phyloP scores from a whole-genome alignment of 2,329 filamentous ascomycete genomes.

The Pseudocercospora musae region DNA sequence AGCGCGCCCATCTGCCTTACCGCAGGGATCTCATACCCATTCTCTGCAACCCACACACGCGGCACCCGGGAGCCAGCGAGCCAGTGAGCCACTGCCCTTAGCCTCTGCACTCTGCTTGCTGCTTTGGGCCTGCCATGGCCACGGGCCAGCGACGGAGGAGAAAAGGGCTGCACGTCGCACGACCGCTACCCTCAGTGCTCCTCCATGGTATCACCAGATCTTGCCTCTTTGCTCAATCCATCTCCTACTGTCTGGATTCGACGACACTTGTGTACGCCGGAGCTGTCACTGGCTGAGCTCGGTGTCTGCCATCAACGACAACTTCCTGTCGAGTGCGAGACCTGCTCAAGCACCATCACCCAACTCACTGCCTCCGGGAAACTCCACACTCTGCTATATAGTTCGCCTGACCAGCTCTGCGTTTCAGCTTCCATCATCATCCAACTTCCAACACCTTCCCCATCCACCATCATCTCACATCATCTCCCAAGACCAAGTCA shows the following conservation, averaged over 20 bases:
- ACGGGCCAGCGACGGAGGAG: slow-evolving; percentile 25
- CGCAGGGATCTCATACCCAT: slow-evolving; percentile 40
- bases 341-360: slow-evolving; percentile 21
- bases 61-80: slow-evolving; percentile 40
- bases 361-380: slow-evolving; percentile 18
- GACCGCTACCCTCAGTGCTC: slow-evolving; percentile 29
- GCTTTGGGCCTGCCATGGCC: slow-evolving; percentile 32
- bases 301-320: slow-evolving; percentile 29
- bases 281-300: slow-evolving; percentile 34
- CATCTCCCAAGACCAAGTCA: neutral
- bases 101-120: slow-evolving; percentile 39
- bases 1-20: slow-evolving; percentile 28
- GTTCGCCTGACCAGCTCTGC: slow-evolving; percentile 20
- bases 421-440: slow-evolving; percentile 26
- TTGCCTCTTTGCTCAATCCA: slow-evolving; percentile 35
- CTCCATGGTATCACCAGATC: slow-evolving; percentile 36
- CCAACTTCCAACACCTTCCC: slow-evolving; percentile 4
- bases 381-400: slow-evolving; percentile 25
- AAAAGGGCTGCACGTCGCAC: slow-evolving; percentile 33
- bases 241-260: slow-evolving; percentile 31
- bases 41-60: slow-evolving; percentile 43
- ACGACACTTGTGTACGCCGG: slow-evolving; percentile 31
- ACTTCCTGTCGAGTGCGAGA: slow-evolving; percentile 20
- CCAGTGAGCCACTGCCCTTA: slow-evolving; percentile 36
- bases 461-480: neutral